A percentile compares a stretch with the other conserved stretches of the same genome.
Evolutionary conservation across 805 yeast species (phyloP).

Genomic region (Starmerella stigmatis): DNA sequence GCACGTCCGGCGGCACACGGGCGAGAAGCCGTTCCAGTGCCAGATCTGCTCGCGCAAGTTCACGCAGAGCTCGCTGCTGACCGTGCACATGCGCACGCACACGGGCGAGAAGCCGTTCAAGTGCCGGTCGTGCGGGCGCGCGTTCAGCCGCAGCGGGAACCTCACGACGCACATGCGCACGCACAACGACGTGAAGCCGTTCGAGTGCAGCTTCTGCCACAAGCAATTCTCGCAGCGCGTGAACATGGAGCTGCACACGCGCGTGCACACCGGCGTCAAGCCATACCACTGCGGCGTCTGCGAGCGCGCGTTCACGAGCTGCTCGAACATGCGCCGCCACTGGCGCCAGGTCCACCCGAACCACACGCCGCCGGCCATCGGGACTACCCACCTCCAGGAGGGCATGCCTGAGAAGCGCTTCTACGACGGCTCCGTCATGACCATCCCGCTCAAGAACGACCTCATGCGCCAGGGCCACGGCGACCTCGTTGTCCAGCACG

Average conservation of each 20-base stretch:
- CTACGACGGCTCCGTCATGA: constrained; percentile 7
- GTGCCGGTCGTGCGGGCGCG: constrained; percentile 73
- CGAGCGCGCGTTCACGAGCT: constrained; percentile 23
- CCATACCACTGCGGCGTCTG: constrained; percentile 72
- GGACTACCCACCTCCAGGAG: constrained; percentile 16
- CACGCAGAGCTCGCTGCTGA: constrained; percentile 73
- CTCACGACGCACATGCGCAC: constrained; percentile 77
- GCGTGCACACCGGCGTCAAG: constrained; percentile 85
- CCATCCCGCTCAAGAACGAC: not conserved
- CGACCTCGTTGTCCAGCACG: constrained; percentile 5
- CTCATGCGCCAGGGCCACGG: not conserved
- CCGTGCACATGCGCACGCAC: constrained; percentile 77
- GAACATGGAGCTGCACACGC: constrained; percentile 66
- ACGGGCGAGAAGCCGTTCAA: constrained; percentile 81
- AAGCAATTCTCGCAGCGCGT: constrained; percentile 82
- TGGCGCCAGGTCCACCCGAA: constrained; percentile 24
- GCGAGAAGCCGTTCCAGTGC: constrained; percentile 81
- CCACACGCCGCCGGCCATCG: constrained; percentile 20
- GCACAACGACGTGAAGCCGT: constrained; percentile 65
- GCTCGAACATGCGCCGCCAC: constrained; percentile 25
- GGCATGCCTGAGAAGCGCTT: constrained; percentile 23
- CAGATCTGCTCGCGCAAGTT: constrained; percentile 63
- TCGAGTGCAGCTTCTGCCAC: constrained; percentile 64
- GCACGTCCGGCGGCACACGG: constrained; percentile 78
- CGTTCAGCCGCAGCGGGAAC: constrained; percentile 83